Evolutionary conservation across 2,329 filamentous ascomycete species (phyloP).

Genomic region (Aspergillus neotritici): DNA sequence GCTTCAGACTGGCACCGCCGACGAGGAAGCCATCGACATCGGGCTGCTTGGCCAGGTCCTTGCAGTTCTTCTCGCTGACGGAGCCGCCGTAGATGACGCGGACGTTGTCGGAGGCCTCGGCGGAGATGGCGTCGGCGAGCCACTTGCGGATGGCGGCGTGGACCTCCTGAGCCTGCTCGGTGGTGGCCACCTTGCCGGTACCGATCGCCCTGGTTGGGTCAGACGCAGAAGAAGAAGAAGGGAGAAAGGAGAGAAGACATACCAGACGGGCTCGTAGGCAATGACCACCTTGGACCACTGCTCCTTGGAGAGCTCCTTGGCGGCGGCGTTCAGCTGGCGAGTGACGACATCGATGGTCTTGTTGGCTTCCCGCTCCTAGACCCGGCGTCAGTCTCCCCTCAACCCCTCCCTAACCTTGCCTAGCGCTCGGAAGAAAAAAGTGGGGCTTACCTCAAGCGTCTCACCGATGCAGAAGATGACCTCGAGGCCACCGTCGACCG

Average conservation of each 20-base stretch:
- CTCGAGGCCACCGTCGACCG: constrained; percentile 75
- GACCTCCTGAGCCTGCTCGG: constrained; percentile 86
- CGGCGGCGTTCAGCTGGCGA: constrained; percentile 75
- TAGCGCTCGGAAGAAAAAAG: constrained; percentile 13
- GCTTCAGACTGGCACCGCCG: constrained; percentile 93
- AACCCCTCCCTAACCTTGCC: constrained; percentile 4
- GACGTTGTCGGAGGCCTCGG: constrained; percentile 75
- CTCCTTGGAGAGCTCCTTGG: constrained; percentile 57
- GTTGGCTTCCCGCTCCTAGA: constrained; percentile 69
- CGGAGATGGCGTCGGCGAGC: constrained; percentile 69
- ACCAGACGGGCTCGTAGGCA: constrained; percentile 99
- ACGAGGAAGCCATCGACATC: constrained; percentile 99
- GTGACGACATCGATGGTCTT: constrained; percentile 72
- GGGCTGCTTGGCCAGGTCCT: constrained; percentile 79
- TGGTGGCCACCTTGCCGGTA: constrained; percentile 87
- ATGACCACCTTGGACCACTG: constrained; percentile 95
- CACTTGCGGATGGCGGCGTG: constrained; percentile 88
- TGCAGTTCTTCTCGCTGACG: constrained; percentile 97
- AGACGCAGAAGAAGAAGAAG: constrained; percentile 1
- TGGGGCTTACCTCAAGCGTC: constrained; percentile 62
- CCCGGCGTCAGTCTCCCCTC: constrained; percentile 14
- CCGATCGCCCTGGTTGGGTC: constrained; percentile 57
- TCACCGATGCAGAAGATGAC: constrained; percentile 98
- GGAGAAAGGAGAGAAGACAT: constrained; percentile 34
- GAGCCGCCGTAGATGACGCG: constrained; percentile 95